These are phyloP conservation scores for Diaporthe citriasiana DNA, from an alignment of 2,329 filamentous ascomycete genomes.

Conservation along the genomic window DNA sequence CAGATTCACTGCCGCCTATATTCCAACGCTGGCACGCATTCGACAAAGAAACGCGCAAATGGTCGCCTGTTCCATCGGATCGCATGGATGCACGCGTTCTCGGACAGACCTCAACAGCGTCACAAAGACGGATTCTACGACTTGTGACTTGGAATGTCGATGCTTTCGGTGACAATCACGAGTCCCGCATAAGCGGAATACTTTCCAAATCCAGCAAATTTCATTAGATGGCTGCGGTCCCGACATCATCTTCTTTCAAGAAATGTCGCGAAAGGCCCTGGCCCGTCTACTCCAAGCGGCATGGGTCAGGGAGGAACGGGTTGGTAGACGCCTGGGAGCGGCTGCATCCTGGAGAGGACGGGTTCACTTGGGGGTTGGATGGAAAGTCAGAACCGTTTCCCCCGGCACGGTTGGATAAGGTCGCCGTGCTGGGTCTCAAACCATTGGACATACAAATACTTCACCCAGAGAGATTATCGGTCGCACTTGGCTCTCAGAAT, in stretches of 20 bases:
- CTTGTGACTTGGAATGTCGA: slow-evolving; percentile 53
- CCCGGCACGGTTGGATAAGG: slow-evolving; percentile 54
- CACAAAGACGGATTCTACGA: neutral
- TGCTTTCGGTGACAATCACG: slow-evolving; percentile 40
- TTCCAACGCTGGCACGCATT: slow-evolving; percentile 22
- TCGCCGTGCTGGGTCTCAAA: slow-evolving; percentile 45
- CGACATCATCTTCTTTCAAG: slow-evolving; percentile 55
- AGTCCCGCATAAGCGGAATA: slow-evolving; percentile 48
- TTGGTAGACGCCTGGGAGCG: slow-evolving; percentile 54
- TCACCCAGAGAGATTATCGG: neutral
- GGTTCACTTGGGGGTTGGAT: slow-evolving; percentile 56
- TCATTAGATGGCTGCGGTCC: slow-evolving; percentile 36
- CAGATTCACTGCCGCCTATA: neutral
- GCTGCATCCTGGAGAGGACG: slow-evolving; percentile 48
- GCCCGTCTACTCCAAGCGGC: slow-evolving; percentile 45
- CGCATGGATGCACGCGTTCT: neutral
- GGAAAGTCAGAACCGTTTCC: slow-evolving; percentile 50
- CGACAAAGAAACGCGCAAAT: neutral
- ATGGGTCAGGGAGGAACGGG: slow-evolving; percentile 49
- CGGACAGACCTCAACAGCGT: neutral
- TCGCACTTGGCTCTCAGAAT: too few species aligned
- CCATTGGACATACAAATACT: neutral
- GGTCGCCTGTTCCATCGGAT: neutral
- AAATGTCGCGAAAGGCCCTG: slow-evolving; percentile 49
- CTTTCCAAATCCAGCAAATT: slow-evolving; percentile 45